phyloP scores from a whole-genome alignment of 352 stramenopile species.

The Pythium dissimile region DNA sequence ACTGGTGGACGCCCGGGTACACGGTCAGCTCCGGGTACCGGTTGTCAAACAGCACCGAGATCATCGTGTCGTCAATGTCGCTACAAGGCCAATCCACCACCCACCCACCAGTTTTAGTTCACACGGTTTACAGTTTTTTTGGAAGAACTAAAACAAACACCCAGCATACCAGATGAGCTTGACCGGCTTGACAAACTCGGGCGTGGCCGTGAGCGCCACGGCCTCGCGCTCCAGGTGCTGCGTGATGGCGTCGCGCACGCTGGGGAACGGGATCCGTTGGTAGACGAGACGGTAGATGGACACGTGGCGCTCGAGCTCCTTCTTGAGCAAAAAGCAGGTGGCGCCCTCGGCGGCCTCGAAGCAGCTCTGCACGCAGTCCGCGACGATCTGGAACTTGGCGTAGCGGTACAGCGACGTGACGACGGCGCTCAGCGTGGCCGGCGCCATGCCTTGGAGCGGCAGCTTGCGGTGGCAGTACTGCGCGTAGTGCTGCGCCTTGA shows the following conservation, averaged over 20 bases:
- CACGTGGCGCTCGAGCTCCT: conserved; percentile 59
- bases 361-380: conserved; percentile 51
- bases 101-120: not conserved
- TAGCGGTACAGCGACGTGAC: conserved; percentile 56
- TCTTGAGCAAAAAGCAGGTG: conserved; percentile 58
- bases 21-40: conserved; percentile 80
- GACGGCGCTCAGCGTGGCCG: conserved; percentile 40
- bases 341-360: conserved; percentile 38
- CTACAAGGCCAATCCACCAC: conserved; percentile 19
- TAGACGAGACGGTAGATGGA: conserved; percentile 72
- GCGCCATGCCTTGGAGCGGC: conserved; percentile 34
- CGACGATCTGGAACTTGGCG: conserved; percentile 44
- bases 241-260: conserved; percentile 50
- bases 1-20: conserved; percentile 81
- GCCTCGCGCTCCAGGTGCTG: conserved; percentile 64
- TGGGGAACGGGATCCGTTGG: conserved; percentile 43
- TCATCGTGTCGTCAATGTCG: conserved; percentile 82
- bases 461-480: conserved; percentile 42
- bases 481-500: conserved; percentile 77
- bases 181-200: conserved; percentile 43
- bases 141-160: not conserved
- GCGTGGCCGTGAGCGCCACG: conserved; percentile 18
- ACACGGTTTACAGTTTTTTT: not conserved
- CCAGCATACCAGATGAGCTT: conserved; percentile 76
- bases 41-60: conserved; percentile 73